Evolutionary conservation across 73 alveolate species (phyloP).

Genomic region (Uronychia setigera): DNA sequence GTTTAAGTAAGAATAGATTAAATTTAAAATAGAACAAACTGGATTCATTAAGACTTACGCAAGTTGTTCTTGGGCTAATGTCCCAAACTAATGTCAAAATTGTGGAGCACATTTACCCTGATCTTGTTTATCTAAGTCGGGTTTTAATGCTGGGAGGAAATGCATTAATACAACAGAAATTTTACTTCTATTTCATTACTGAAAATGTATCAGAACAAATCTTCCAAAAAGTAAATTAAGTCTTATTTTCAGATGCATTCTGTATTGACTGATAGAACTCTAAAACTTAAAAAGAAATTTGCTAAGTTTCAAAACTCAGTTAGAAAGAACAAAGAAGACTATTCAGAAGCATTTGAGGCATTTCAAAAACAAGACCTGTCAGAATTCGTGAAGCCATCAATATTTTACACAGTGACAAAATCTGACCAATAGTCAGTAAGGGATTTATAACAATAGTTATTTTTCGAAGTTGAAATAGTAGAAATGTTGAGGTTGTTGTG

Average conservation of each 20-base stretch:
- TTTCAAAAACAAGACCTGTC: not conserved
- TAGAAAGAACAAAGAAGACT: not conserved
- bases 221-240: not conserved
- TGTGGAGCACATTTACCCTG: not conserved
- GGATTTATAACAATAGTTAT: not conserved
- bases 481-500: conserved; percentile 7
- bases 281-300: not conserved
- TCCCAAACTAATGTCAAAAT: not conserved
- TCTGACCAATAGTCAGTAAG: not conserved
- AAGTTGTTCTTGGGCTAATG: not conserved
- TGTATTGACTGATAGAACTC: not conserved
- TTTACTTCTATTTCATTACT: not conserved
- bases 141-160: not conserved
- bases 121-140: not conserved
- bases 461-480: not conserved
- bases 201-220: not conserved
- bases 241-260: not conserved
- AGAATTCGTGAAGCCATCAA: not conserved
- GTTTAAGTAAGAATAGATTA: not conserved
- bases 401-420: not conserved
- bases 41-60: not conserved
- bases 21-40: not conserved
- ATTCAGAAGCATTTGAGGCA: not conserved
- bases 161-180: not conserved
- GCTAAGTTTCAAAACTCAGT: not conserved